These are phyloP conservation scores for Solanum piurae DNA, from an alignment of 257 asterid species.

Conservation along the genomic window DNA sequence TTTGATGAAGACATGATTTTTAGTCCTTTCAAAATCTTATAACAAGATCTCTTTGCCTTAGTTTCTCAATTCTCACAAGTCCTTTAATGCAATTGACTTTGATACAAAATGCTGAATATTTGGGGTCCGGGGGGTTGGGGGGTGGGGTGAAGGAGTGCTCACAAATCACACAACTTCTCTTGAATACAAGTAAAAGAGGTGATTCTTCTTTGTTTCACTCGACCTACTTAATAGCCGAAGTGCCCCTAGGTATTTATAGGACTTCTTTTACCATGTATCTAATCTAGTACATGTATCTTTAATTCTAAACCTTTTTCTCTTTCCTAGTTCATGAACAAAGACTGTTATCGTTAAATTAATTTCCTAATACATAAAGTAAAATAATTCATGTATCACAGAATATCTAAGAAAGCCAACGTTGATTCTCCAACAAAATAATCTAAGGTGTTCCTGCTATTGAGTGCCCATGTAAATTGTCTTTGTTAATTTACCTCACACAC, in stretches of 20 bases:
- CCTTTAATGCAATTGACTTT: background rate
- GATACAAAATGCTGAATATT: background rate
- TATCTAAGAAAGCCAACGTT: background rate
- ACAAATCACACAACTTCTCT: background rate
- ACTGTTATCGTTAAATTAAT: background rate
- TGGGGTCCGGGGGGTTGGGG: background rate
- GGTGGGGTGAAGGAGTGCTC: background rate
- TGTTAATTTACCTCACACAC: background rate
- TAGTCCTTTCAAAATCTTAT: background rate
- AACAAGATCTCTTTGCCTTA: background rate
- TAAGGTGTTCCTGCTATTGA: background rate
- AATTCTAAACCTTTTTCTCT: background rate
- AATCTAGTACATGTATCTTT: background rate
- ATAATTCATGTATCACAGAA: background rate
- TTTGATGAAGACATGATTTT: background rate
- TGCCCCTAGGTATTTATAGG: background rate
- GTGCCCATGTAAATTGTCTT: background rate
- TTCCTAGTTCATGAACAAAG: background rate
- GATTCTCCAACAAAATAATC: background rate
- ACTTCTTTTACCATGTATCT: background rate
- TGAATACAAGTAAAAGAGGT: background rate
- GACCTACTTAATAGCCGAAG: background rate
- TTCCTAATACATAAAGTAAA: background rate
- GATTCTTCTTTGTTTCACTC: background rate
- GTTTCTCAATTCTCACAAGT: background rate